A percentile compares a stretch with the other conserved stretches of the same genome.
Evolutionary conservation across 768 basidiomycete species (phyloP).

Genomic region (Tulasnella calospora): DNA sequence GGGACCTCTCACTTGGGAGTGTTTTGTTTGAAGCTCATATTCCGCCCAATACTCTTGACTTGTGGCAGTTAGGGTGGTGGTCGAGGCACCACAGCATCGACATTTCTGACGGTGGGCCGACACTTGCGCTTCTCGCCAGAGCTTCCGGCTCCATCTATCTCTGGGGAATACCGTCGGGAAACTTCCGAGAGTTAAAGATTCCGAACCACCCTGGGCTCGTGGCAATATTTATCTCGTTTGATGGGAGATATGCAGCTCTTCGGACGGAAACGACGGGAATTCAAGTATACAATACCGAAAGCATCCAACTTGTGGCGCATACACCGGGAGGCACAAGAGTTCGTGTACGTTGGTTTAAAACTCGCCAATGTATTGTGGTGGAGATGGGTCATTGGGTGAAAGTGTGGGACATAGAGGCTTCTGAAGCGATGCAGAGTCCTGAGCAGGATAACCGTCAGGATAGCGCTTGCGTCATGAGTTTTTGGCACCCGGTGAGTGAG

Average conservation of each 20-base stretch:
- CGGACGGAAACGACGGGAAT: not conserved
- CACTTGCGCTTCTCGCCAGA: not conserved
- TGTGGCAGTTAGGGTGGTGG: no score
- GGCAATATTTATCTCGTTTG: not conserved
- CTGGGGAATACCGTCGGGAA: not conserved
- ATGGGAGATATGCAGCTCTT: not conserved
- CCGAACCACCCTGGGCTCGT: no score
- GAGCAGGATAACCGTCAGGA: no score
- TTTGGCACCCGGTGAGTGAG: not conserved
- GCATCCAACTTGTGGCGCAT: not conserved
- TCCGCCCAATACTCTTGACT: not conserved
- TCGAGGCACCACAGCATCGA: no score
- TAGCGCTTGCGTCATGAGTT: not conserved
- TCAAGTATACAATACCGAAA: not conserved
- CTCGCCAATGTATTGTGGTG: not conserved
- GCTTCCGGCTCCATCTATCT: not conserved
- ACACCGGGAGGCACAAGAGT: not conserved
- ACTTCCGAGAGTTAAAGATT: not conserved
- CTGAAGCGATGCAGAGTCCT: not conserved
- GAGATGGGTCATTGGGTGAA: not conserved
- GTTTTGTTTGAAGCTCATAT: not conserved
- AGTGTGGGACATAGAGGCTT: not conserved
- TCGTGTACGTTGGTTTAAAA: not conserved
- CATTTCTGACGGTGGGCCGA: not conserved
- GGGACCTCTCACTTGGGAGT: not conserved